A percentile compares a stretch with the other conserved stretches of the same genome.
Evolutionary conservation across 1,284 basidiomycete genomes (phyloP).

Genomic region (Ganoderma leucocontextum): DNA sequence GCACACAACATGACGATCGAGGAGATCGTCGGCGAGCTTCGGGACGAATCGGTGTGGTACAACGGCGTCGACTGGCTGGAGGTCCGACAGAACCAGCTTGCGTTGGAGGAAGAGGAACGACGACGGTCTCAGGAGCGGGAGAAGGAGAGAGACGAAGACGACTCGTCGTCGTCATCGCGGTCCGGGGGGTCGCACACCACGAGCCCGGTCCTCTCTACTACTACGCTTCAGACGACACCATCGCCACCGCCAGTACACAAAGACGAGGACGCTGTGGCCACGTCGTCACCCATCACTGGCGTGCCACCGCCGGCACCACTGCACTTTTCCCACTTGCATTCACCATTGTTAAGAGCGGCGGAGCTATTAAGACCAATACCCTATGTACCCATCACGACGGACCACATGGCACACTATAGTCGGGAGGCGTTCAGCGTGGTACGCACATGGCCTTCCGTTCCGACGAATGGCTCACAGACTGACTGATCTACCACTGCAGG

Average conservation of each 20-base stretch:
- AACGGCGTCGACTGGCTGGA: constrained; percentile 73
- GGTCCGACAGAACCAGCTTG: constrained; percentile 48
- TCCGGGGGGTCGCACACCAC: constrained; percentile 62
- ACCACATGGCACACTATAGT: constrained; percentile 67
- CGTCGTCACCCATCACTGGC: constrained; percentile 38
- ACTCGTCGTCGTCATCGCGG: constrained; percentile 55
- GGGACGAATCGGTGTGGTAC: constrained; percentile 69
- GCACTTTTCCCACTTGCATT: constrained; percentile 25
- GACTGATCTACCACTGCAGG: constrained; percentile 46
- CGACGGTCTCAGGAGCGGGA: constrained; percentile 29
- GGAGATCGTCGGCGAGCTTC: constrained; percentile 63
- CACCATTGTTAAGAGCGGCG: constrained; percentile 65
- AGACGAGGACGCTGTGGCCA: constrained; percentile 42
- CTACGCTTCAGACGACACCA: constrained; percentile 77
- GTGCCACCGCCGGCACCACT: constrained; percentile 48
- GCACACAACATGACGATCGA: constrained; percentile 64
- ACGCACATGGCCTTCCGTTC: constrained; percentile 39
- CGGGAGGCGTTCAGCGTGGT: constrained; percentile 65
- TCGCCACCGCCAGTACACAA: constrained; percentile 66
- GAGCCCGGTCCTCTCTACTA: constrained; percentile 79
- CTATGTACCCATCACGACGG: constrained; percentile 67
- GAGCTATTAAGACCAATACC: constrained; percentile 70
- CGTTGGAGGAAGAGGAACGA: constrained; percentile 39
- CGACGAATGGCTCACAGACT: constrained; percentile 14
- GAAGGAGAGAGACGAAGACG: constrained; percentile 48